Percentiles rank a stretch among this genome's conserved stretches.
These are phyloP conservation scores for Talaromyces atroroseus DNA, from an alignment of 2,329 filamentous ascomycete genomes.

Conservation along the genomic window DNA sequence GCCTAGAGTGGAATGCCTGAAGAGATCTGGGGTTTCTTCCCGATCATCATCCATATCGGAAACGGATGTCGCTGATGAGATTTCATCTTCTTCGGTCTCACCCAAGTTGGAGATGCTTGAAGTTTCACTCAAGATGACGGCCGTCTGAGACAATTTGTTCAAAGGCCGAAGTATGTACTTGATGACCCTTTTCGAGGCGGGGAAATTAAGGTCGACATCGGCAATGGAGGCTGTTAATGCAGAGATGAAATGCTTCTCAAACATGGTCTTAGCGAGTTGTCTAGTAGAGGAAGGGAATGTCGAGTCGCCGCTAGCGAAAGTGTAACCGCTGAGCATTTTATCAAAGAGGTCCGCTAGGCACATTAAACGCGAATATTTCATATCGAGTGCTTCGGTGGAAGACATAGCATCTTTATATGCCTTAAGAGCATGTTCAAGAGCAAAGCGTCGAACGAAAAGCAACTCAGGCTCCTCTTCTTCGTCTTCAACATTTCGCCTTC, in stretches of 20 bases:
- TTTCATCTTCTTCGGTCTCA: constrained; percentile 76
- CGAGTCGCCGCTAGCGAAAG: constrained; percentile 53
- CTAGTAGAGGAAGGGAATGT: constrained; percentile 59
- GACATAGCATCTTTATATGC: constrained; percentile 82
- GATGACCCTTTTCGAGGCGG: constrained; percentile 84
- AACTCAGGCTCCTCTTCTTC: constrained; percentile 49
- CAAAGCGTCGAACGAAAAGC: constrained; percentile 88
- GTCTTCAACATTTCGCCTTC: constrained; percentile 45
- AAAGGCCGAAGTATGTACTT: constrained; percentile 93
- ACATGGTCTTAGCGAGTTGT: constrained; percentile 91
- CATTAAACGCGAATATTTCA: constrained; percentile 81
- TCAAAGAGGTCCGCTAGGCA: constrained; percentile 87
- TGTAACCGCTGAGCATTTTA: constrained; percentile 78
- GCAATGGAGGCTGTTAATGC: constrained; percentile 87
- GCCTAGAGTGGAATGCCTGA: constrained; percentile 90
- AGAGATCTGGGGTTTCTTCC: constrained; percentile 93
- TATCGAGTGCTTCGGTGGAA: constrained; percentile 73
- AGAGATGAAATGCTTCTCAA: constrained; percentile 91
- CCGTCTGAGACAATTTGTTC: constrained; percentile 79
- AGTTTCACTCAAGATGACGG: constrained; percentile 74
- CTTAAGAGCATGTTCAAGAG: constrained; percentile 85
- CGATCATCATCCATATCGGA: constrained; percentile 82
- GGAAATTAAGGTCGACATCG: constrained; percentile 92
- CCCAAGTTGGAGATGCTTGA: constrained; percentile 66
- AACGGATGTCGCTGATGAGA: constrained; percentile 78